phyloP scores from a whole-genome alignment of 176 grass and related monocot genomes.

The Zizania latifolia region DNA sequence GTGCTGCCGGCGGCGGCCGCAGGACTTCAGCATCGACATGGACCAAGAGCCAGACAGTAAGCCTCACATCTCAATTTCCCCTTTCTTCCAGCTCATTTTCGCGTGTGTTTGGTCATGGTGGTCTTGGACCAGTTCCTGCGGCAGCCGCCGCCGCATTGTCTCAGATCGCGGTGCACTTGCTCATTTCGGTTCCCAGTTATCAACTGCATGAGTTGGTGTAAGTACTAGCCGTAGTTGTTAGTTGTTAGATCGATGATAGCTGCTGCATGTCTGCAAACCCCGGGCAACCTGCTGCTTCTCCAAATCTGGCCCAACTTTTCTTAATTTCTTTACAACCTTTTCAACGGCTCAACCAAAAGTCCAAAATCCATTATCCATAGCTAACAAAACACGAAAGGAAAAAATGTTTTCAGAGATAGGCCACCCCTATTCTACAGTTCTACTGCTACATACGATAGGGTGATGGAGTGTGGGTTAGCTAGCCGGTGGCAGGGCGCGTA shows the following conservation, averaged over 20 bases:
- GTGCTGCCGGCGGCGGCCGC: slow-evolving; percentile 89
- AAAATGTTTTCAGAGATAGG: neutral
- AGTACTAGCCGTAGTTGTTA: neutral
- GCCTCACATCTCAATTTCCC: neutral
- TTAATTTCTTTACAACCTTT: neutral
- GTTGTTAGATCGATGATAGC: neutral
- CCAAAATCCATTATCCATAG: too few species aligned
- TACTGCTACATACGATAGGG: neutral
- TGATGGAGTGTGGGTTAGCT: neutral
- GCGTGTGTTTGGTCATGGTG: neutral
- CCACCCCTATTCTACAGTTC: neutral
- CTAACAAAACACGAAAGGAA: neutral
- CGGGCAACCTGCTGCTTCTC: neutral
- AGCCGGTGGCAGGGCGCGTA: neutral
- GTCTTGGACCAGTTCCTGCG: neutral
- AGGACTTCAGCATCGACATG: slow-evolving; percentile 95
- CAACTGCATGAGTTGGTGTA: neutral
- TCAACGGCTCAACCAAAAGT: slow-evolving; percentile 3
- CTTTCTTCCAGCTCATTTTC: neutral
- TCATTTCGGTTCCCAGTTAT: neutral
- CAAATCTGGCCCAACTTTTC: neutral
- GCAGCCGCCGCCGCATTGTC: neutral
- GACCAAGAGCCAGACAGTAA: slow-evolving; percentile 71
- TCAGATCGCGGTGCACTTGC: neutral
- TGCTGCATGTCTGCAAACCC: neutral